Evolutionary conservation across 2,329 filamentous ascomycete species (phyloP).

Genomic region (Alternaria ventricosa): DNA sequence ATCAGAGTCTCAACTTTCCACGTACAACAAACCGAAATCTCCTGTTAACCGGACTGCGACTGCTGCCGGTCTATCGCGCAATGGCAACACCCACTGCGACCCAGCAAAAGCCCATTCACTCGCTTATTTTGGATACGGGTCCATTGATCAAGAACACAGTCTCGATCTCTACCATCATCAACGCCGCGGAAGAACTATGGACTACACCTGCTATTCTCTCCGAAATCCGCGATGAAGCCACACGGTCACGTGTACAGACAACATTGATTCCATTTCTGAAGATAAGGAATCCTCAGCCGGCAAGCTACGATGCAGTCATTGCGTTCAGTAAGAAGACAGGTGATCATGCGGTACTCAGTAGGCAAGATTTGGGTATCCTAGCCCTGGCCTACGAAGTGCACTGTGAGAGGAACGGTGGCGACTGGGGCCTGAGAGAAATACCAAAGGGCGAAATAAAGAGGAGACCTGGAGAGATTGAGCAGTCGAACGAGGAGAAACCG

Average conservation of each 20-base stretch:
- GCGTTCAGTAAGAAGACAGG: conserved; percentile 90
- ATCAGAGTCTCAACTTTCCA: not conserved
- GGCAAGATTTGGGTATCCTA: conserved; percentile 85
- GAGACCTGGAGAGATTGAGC: conserved; percentile 26
- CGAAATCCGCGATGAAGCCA: conserved; percentile 86
- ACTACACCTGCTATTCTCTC: conserved; percentile 85
- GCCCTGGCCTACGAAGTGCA: conserved; percentile 95
- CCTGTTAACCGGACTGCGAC: not conserved
- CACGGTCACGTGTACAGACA: conserved; percentile 80
- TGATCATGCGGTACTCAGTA: conserved; percentile 85
- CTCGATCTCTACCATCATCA: conserved; percentile 79
- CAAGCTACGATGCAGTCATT: conserved; percentile 78
- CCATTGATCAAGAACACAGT: conserved; percentile 95
- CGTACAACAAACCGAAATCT: not conserved
- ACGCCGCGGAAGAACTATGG: conserved; percentile 67
- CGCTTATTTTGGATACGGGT: conserved; percentile 86
- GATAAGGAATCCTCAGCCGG: conserved; percentile 73
- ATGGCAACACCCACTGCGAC: conserved; percentile 17
- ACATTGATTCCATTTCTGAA: conserved; percentile 85
- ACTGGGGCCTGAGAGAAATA: conserved; percentile 80
- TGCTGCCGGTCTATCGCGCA: not conserved
- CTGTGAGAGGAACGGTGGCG: conserved; percentile 85
- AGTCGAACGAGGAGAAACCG: conserved; percentile 23
- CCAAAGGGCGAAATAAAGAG: conserved; percentile 83
- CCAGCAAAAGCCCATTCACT: conserved; percentile 73